Base-by-base conservation (phyloP, 208 protist species). In the Trypanosoma melophagium region DNA sequence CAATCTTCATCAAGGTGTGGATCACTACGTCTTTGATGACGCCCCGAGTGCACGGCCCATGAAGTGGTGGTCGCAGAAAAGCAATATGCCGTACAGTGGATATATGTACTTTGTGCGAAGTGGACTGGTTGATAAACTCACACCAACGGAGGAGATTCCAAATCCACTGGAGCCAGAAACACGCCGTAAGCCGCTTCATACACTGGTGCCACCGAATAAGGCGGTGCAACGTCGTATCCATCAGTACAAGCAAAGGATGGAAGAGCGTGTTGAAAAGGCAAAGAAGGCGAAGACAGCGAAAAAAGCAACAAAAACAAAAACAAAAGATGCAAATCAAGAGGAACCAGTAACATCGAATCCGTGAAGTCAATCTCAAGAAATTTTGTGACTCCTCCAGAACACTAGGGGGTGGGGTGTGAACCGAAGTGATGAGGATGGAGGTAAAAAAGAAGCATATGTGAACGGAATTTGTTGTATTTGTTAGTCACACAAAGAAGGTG, bases 61-160 rank as follows among this genome's bases (percentile, higher is more conserved):
- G 49, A 91, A 92, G 75, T 96, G 90, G 88, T 96, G 90, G 90
- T 89, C 77, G 58, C 90, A 96, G 40, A 93, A 93, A 70, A 90
- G 83, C 21, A 93, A 92, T 74, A 83, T 93, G 74, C 90, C 90
- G 31, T 96, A 96, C 79, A 93, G 81, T 63, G 87, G 87, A 17
- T 85, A 90, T 66, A 66, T 96, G 63, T 96, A 92, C 64, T 82
- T 65, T 65, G 81, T 87, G 77, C 83, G 90, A 8, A 90, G 83
- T 57, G 82, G 83, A 12, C 60, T 89, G 49, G 69, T 96, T 7
- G 80, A 91, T 58, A 45, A 68, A 31, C 69, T 93, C 9, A 65
- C 63, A 52, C 75, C 83, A 40, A 66, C 84, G 3, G 90, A 94
- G 71, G 60, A 55, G 3, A 63, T 91, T 9, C 22, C 60, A 10